Conservation (phyloP, 768 basidiomycete genomes). For the Naganishia onofrii region DNA sequence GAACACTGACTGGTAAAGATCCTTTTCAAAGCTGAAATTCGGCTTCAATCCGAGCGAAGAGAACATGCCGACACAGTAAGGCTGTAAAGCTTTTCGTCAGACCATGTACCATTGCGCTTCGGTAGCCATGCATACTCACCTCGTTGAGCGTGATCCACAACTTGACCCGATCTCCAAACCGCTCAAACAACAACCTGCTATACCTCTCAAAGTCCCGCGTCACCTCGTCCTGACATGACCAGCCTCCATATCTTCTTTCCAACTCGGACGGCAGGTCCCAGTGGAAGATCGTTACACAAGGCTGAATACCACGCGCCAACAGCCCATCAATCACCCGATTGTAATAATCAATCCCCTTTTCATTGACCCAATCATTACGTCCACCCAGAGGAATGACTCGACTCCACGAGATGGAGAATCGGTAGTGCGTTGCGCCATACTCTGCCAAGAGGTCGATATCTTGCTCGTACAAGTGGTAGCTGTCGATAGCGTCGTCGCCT, state of each 20-base stretch:
- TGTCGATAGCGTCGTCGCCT: constrained; percentile 70
- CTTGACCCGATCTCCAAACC: constrained; percentile 73
- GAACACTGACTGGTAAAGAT: constrained; percentile 23
- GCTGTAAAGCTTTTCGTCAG: background rate
- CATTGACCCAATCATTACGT: constrained; percentile 69
- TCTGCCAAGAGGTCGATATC: constrained; percentile 63
- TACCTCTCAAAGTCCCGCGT: constrained; percentile 66
- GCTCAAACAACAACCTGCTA: constrained; percentile 66
- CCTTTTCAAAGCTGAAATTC: constrained; percentile 23
- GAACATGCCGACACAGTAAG: constrained; percentile 32
- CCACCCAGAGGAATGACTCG: constrained; percentile 73
- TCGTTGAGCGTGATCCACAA: constrained; percentile 57
- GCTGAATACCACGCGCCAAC: constrained; percentile 60
- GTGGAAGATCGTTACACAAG: constrained; percentile 64
- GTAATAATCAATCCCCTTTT: constrained; percentile 68
- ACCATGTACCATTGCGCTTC: background rate
- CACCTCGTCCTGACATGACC: constrained; percentile 65
- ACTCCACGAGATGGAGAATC: constrained; percentile 74
- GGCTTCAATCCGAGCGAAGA: constrained; percentile 28
- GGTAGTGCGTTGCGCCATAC: constrained; percentile 70
- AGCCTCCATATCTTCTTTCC: constrained; percentile 71
- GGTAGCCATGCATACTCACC: constrained; percentile 1
- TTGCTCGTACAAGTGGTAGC: constrained; percentile 67
- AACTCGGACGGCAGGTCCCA: constrained; percentile 77
- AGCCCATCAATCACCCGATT: constrained; percentile 68